A percentile compares a stretch with the other conserved stretches of the same genome.
phyloP scores from a whole-genome alignment of 805 yeast genomes.

The Starmera pachycereana region DNA sequence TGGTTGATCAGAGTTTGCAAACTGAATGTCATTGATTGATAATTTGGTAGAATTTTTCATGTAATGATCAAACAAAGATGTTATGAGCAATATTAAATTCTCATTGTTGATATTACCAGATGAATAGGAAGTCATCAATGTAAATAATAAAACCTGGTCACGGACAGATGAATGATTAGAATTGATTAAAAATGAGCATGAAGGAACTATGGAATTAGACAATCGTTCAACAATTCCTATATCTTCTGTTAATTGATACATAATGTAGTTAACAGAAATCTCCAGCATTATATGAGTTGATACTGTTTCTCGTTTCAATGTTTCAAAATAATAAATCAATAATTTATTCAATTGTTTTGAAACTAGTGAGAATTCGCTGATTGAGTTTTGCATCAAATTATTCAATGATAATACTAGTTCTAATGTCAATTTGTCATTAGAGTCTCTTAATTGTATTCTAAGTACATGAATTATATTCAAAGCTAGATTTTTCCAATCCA shows the following conservation, averaged over 20 bases:
- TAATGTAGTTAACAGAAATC: slow-evolving; percentile 35
- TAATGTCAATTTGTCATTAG: slow-evolving; percentile 17
- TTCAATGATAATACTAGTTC: slow-evolving; percentile 19
- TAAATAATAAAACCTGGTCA: slow-evolving; percentile 34
- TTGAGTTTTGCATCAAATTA: slow-evolving; percentile 16
- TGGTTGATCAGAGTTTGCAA: slow-evolving; percentile 1
- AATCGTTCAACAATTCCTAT: slow-evolving; percentile 27
- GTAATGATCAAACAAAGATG: too few relatives aligned
- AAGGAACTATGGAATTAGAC: slow-evolving; percentile 27
- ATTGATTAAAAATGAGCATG: slow-evolving; percentile 24
- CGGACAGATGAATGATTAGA: slow-evolving; percentile 33
- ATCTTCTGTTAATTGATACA: slow-evolving; percentile 31
- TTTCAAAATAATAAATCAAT: slow-evolving; percentile 13
- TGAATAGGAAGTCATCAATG: slow-evolving; percentile 30
- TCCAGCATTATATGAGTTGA: slow-evolving; percentile 26
- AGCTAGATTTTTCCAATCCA: slow-evolving; percentile 8
- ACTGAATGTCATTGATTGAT: neutral
- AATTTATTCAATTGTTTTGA: slow-evolving; percentile 11
- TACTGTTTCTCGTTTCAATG: slow-evolving; percentile 17
- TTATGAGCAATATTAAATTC: too few relatives aligned
- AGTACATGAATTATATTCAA: slow-evolving; percentile 6
- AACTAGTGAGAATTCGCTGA: slow-evolving; percentile 13
- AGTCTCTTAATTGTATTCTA: slow-evolving; percentile 3
- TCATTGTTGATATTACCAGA: neutral
- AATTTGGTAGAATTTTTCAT: neutral